phyloP scores from a whole-genome alignment of 495 filamentous ascomycete genomes.

The Lindgomyces ingoldianus region DNA sequence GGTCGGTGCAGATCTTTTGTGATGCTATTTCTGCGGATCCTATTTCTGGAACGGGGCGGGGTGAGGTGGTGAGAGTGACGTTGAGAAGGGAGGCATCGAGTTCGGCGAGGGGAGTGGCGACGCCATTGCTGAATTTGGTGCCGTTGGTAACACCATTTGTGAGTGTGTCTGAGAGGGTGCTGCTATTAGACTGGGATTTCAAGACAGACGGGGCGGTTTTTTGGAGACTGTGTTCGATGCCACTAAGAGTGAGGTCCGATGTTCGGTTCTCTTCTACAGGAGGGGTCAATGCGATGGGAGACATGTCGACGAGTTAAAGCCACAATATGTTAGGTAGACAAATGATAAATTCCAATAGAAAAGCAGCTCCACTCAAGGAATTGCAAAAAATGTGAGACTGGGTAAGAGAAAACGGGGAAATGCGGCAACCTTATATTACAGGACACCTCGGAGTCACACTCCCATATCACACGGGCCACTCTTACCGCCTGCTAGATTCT shows the following conservation, averaged over 20 bases:
- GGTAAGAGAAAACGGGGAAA: neutral
- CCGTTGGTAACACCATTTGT: neutral
- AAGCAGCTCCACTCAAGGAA: too few species aligned
- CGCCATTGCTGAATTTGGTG: neutral
- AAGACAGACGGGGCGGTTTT: slow-evolving; percentile 23
- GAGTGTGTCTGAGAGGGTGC: neutral
- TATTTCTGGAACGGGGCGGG: slow-evolving; percentile 64
- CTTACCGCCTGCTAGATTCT: too few species aligned
- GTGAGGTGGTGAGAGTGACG: slow-evolving; percentile 64
- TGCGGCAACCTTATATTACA: neutral
- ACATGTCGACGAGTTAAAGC: slow-evolving; percentile 16
- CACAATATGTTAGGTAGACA: neutral
- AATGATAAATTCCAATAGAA: too few species aligned
- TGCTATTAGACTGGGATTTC: slow-evolving; percentile 1
- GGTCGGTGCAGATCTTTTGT: slow-evolving; percentile 67
- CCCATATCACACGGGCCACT: slow-evolving; percentile 10
- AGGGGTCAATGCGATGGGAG: slow-evolving; percentile 32
- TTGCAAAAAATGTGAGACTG: too few species aligned
- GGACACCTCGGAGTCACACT: slow-evolving; percentile 12
- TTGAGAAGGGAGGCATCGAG: slow-evolving; percentile 75
- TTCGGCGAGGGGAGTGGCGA: slow-evolving; percentile 20
- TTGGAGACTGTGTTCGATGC: slow-evolving; percentile 40
- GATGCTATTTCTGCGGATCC: slow-evolving; percentile 52
- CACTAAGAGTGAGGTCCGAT: slow-evolving; percentile 39
- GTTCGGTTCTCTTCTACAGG: slow-evolving; percentile 24